A percentile compares a stretch with the other conserved stretches of the same genome.
phyloP scores from a whole-genome alignment of 768 basidiomycete species.

The Xerocomellus chrysenteron region DNA sequence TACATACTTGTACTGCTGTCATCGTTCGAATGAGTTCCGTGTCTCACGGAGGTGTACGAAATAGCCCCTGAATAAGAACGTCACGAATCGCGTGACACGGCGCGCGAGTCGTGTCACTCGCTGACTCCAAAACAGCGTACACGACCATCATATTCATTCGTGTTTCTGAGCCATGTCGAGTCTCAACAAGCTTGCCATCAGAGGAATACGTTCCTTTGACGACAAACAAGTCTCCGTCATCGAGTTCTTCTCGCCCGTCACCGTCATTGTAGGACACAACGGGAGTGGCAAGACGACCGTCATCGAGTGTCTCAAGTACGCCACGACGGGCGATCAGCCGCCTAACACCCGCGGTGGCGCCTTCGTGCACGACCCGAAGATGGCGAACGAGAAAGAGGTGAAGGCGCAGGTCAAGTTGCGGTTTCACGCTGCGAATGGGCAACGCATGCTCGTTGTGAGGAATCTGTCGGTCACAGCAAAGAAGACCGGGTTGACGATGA shows the following conservation, averaged over 20 bases:
- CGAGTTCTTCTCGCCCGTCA: constrained; percentile 96
- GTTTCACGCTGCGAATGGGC: constrained; percentile 87
- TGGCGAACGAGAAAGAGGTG: constrained; percentile 99
- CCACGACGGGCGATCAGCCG: constrained; percentile 96
- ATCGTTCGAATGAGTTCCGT: no score
- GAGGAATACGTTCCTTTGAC: constrained; percentile 94
- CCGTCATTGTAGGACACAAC: constrained; percentile 98
- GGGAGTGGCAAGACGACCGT: constrained; percentile 99
- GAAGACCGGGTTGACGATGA: constrained; percentile 94
- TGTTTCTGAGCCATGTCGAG: constrained; percentile 50
- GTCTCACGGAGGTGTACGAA: neutral
- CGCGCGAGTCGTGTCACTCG: neutral
- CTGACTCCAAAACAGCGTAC: neutral
- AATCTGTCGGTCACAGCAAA: constrained; percentile 92
- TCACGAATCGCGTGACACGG: constrained; percentile 1
- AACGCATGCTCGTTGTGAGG: constrained; percentile 85
- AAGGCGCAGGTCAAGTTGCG: constrained; percentile 97
- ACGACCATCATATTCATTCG: neutral
- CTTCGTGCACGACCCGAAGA: constrained; percentile 97
- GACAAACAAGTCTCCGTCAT: constrained; percentile 92
- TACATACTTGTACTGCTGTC: no score
- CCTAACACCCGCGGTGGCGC: constrained; percentile 98
- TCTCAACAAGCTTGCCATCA: constrained; percentile 90
- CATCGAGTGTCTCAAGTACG: constrained; percentile 99
- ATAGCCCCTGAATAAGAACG: neutral